Evolutionary conservation across 495 filamentous ascomycete genomes (phyloP), one percentile per base, ranked within the genome.

Genomic region (Talaromyces liani): DNA sequence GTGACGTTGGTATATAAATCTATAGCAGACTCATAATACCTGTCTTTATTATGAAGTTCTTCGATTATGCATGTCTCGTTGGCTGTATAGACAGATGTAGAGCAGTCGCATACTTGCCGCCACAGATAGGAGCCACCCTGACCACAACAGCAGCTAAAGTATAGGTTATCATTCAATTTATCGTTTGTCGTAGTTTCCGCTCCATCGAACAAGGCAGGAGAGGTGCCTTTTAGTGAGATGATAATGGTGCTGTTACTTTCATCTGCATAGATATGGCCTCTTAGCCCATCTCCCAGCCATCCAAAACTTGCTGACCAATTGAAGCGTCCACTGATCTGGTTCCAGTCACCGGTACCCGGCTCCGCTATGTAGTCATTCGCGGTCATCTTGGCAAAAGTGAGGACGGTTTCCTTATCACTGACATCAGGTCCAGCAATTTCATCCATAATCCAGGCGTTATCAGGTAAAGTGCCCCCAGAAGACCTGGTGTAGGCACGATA

Each of bases 131-230:
- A 89, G 0, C 91, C 91, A 62, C 95, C 91, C 76, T 97, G 91
- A 8, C 86, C 94, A 76, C 94, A 98, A 71, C 94, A 98, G 76
- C 94, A 98, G 70, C 93, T 92, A 78, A 97, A 97, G 72, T 93
- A 95, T 8, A 98, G 83, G 70, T 98, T 98, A 72, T 98, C 94
- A 71, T 98, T 98, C 54, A 90, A 77, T 74, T 98, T 98, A 75
- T 98, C 94, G 69, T 97, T 97, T 2, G 92, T 96, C 0, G 92
- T 97, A 0, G 94, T 97, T 10, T 91, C 93, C 6, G 92, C 90
- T 3, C 94, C 94, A 72, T 98, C 94, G 71, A 96, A 98, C 7
- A 98, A 86, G 9, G 94, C 94, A 1, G 86, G 82, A 0, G 92
- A 89, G 4, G 92, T 97, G 18, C 93, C 92, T 75, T 98, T 98